These are phyloP conservation scores for Pseudogymnoascus sp. DNA, from an alignment of 2,329 filamentous ascomycete species.

Conservation along the genomic window DNA sequence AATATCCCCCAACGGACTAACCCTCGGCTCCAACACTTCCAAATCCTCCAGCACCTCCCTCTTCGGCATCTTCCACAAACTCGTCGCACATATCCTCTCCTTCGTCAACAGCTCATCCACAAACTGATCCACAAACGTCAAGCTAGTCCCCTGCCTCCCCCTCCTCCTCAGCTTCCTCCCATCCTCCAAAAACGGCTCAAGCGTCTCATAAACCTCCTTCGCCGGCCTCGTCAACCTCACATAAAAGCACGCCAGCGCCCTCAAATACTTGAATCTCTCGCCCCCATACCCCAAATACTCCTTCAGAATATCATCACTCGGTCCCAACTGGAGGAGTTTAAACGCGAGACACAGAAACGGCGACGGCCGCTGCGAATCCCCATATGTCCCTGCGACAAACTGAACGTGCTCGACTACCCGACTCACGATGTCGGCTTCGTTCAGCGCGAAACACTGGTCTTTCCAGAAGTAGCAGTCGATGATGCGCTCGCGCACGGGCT, in stretches of 20 bases:
- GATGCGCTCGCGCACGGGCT: slow-evolving; percentile 90
- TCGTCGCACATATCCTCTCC: slow-evolving; percentile 84
- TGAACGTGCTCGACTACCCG: slow-evolving; percentile 75
- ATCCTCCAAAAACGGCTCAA: slow-evolving; percentile 81
- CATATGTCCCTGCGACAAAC: slow-evolving; percentile 83
- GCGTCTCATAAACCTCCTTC: slow-evolving; percentile 66
- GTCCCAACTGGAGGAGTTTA: slow-evolving; percentile 84
- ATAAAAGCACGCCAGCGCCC: slow-evolving; percentile 86
- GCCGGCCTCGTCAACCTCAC: slow-evolving; percentile 79
- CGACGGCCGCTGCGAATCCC: slow-evolving; percentile 74
- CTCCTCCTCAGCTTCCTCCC: slow-evolving; percentile 73
- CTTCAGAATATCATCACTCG: slow-evolving; percentile 66
- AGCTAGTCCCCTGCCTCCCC: slow-evolving; percentile 61
- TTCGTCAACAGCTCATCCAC: slow-evolving; percentile 86
- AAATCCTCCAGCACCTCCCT: slow-evolving; percentile 79
- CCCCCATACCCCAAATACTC: slow-evolving; percentile 75
- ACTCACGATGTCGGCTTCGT: slow-evolving; percentile 75
- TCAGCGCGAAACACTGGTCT: slow-evolving; percentile 95
- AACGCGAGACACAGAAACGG: slow-evolving; percentile 92
- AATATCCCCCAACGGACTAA: slow-evolving; percentile 74
- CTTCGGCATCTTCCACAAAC: slow-evolving; percentile 81
- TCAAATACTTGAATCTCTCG: slow-evolving; percentile 75
- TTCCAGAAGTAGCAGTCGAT: slow-evolving; percentile 97
- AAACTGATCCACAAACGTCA: slow-evolving; percentile 87
- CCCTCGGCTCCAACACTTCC: slow-evolving; percentile 75